Evolutionary conservation across 1,284 basidiomycete genomes (phyloP).

Genomic region (Apiotrichum gracile): DNA sequence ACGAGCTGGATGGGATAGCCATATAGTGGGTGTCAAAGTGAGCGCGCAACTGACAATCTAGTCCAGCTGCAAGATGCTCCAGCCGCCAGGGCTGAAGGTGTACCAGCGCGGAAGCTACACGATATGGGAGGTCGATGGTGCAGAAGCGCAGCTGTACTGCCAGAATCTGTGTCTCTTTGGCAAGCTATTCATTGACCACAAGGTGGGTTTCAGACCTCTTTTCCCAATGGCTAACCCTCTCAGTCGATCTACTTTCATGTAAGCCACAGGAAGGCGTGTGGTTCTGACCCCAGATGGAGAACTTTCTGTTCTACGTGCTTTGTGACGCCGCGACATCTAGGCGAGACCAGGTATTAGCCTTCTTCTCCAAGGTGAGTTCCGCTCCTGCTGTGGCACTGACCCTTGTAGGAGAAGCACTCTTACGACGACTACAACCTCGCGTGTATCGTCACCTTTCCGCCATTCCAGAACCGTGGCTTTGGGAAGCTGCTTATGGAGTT

Average conservation of each 20-base stretch:
- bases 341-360: constrained; percentile 78
- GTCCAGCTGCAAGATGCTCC: constrained; percentile 63
- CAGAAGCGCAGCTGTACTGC: constrained; percentile 79
- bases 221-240: not conserved
- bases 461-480: constrained; percentile 82
- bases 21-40: constrained; percentile 55
- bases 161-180: constrained; percentile 94
- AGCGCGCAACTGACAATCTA: constrained; percentile 38
- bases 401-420: constrained; percentile 78
- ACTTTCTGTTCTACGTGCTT: constrained; percentile 81
- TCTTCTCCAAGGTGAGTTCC: constrained; percentile 78
- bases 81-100: constrained; percentile 83
- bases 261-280: not conserved
- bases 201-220: constrained; percentile 44
- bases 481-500: constrained; percentile 94
- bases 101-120: constrained; percentile 84
- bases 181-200: constrained; percentile 98
- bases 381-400: not conserved
- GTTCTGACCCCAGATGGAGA: constrained; percentile 28
- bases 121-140: constrained; percentile 95
- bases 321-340: constrained; percentile 72
- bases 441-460: constrained; percentile 92
- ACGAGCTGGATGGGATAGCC: constrained; percentile 62
- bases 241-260: constrained; percentile 85
- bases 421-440: constrained; percentile 97